Evolutionary conservation across 371 early-diverging fungal species (phyloP).

Genomic region (Dentiscutata heterogama): DNA sequence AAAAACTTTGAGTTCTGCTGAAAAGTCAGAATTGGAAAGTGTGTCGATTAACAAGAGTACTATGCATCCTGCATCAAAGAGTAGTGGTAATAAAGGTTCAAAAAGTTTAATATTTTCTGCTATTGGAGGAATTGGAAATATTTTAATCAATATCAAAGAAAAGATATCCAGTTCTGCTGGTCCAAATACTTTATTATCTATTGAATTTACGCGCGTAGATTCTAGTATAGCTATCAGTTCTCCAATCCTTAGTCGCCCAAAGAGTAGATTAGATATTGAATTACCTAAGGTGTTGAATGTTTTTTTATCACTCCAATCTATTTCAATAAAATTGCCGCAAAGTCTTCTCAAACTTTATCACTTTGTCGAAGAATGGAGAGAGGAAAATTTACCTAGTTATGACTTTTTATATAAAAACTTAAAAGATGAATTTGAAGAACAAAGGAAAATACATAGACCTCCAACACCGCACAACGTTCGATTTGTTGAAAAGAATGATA

Average conservation of each 20-base stretch:
- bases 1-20: conserved; percentile 52
- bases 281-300: conserved; percentile 62
- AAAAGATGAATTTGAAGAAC: conserved; percentile 77
- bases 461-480: conserved; percentile 39
- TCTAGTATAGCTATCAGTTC: conserved; percentile 59
- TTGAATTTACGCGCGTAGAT: conserved; percentile 55
- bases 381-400: conserved; percentile 79
- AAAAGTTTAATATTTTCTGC: conserved; percentile 59
- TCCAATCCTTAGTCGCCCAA: conserved; percentile 35
- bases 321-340: conserved; percentile 73
- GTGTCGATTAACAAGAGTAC: conserved; percentile 60
- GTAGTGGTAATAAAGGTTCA: conserved; percentile 44
- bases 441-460: conserved; percentile 51
- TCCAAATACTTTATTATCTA: conserved; percentile 50
- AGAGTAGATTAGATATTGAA: conserved; percentile 49
- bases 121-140: conserved; percentile 55
- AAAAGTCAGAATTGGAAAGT: conserved; percentile 59
- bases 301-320: conserved; percentile 65
- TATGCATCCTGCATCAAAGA: conserved; percentile 51
- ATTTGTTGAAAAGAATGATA: conserved; percentile 25
- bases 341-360: conserved; percentile 81
- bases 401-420: conserved; percentile 79
- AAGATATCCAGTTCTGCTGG: conserved; percentile 34
- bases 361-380: conserved; percentile 84
- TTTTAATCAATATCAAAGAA: conserved; percentile 57